Conservation (phyloP, 148 eudicot species). For the Simmondsia chinensis region DNA sequence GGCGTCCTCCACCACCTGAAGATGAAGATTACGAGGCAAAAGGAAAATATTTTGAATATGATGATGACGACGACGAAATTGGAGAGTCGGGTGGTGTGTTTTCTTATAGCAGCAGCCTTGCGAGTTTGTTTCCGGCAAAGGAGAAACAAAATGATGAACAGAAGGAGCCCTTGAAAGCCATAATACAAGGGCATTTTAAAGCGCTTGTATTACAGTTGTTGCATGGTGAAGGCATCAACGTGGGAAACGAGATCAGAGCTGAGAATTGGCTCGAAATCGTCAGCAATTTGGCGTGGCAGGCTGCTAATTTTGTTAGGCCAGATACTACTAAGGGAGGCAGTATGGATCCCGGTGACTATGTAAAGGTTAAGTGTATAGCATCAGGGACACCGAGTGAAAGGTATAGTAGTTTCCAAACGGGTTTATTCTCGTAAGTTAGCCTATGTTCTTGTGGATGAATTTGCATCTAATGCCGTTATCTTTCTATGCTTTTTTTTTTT, state of each 20-base stretch:
- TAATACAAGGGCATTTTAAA: slow-evolving; percentile 78
- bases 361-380: slow-evolving; percentile 86
- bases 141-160: slow-evolving; percentile 42
- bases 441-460: background rate
- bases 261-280: slow-evolving; percentile 75
- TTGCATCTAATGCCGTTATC: too few relatives aligned
- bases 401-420: slow-evolving; percentile 20
- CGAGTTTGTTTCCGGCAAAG: slow-evolving; percentile 24
- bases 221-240: slow-evolving; percentile 60
- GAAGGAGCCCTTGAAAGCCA: slow-evolving; percentile 48
- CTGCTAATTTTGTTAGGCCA: slow-evolving; percentile 88
- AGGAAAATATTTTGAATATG: slow-evolving; percentile 51
- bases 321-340: slow-evolving; percentile 94
- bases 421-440: background rate
- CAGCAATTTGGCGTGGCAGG: slow-evolving; percentile 85
- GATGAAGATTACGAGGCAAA: slow-evolving; percentile 59
- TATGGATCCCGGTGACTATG: slow-evolving; percentile 93
- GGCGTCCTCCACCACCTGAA: slow-evolving; percentile 89
- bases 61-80: slow-evolving; percentile 72
- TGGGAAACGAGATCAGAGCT: slow-evolving; percentile 28
- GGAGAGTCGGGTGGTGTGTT: slow-evolving; percentile 44
- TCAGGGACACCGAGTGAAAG: slow-evolving; percentile 81
- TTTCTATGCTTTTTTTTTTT: background rate
- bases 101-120: slow-evolving; percentile 34
- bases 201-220: slow-evolving; percentile 89